These are phyloP conservation scores for Chaetomium strumarium DNA, from an alignment of 2,329 filamentous ascomycete species.

Conservation along the genomic window DNA sequence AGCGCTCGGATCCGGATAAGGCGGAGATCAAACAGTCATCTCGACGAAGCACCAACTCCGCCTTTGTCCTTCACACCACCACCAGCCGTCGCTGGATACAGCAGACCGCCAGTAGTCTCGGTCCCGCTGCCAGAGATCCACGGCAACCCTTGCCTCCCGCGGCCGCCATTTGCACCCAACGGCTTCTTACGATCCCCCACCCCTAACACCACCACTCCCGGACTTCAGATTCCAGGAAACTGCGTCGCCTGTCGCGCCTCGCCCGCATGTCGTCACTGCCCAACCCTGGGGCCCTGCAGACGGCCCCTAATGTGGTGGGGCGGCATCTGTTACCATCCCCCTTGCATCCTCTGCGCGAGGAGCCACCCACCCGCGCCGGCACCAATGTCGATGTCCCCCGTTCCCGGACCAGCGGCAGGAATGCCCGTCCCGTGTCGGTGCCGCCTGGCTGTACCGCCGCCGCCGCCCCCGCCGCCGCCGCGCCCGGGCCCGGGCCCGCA, in stretches of 20 bases:
- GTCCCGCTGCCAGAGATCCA: background rate
- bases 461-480: background rate
- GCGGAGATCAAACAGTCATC: background rate
- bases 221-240: background rate
- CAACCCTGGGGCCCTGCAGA: background rate
- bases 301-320: background rate
- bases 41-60: constrained; percentile 10
- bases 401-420: background rate
- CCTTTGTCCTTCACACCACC: constrained; percentile 13
- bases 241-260: constrained; percentile 2
- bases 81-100: constrained; percentile 8
- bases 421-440: no score
- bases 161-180: background rate
- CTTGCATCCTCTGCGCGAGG: background rate
- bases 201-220: background rate
- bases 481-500: background rate
- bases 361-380: no score
- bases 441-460: background rate
- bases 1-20: constrained; percentile 9
- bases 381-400: background rate
- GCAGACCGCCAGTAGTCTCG: background rate
- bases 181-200: background rate
- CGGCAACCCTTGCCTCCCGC: background rate
- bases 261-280: constrained; percentile 2
- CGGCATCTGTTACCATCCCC: background rate